Conservation (phyloP, 805 yeast species). For the Yamadazyma insecticola region DNA sequence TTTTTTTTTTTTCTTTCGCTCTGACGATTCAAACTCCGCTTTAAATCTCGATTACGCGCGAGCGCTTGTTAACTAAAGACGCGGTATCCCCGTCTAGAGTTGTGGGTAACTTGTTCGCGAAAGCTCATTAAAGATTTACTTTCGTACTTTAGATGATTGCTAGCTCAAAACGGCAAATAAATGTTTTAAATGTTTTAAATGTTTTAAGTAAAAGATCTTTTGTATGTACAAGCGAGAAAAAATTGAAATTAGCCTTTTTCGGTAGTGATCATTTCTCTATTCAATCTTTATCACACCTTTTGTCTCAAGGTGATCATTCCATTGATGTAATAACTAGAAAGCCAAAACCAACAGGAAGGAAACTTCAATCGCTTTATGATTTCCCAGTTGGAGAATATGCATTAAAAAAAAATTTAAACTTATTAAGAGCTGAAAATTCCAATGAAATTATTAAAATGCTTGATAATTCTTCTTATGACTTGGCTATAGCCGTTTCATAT, state of each 20-base stretch:
- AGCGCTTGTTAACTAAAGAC: too few relatives aligned
- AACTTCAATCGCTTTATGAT: constrained; percentile 35
- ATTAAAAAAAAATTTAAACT: constrained; percentile 20
- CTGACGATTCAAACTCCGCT: too few relatives aligned
- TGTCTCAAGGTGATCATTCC: constrained; percentile 13
- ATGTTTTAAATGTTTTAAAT: too few relatives aligned
- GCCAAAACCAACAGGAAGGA: constrained; percentile 63
- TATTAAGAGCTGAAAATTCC: constrained; percentile 50
- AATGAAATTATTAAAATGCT: constrained; percentile 29
- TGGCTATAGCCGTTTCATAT: constrained; percentile 89
- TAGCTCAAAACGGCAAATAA: too few relatives aligned
- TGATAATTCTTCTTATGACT: constrained; percentile 35
- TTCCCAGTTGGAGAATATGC: constrained; percentile 51
- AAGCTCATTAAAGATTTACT: too few relatives aligned
- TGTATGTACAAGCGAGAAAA: background rate
- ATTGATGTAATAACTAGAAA: constrained; percentile 62
- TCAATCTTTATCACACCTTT: constrained; percentile 39
- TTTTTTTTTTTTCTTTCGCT: too few relatives aligned
- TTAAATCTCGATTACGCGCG: too few relatives aligned
- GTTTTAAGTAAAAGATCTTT: too few relatives aligned
- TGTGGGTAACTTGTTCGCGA: too few relatives aligned
- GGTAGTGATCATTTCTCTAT: constrained; percentile 76
- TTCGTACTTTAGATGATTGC: too few relatives aligned
- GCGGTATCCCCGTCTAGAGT: too few relatives aligned
- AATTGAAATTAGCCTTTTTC: constrained; percentile 49